phyloP scores from a whole-genome alignment of 352 stramenopile species.

The Pythium myriotylum region DNA sequence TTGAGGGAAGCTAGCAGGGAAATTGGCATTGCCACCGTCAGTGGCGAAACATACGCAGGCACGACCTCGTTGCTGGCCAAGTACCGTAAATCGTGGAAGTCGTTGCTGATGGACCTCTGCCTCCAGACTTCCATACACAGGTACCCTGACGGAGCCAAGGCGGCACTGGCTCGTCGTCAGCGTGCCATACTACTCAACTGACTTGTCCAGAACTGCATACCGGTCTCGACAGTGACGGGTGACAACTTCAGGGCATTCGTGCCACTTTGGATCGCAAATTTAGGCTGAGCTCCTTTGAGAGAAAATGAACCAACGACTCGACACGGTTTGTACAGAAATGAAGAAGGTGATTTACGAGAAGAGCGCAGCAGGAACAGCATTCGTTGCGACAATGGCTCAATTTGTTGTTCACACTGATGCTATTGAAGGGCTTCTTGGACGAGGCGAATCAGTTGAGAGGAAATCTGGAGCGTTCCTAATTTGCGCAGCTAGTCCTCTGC shows the following conservation, averaged over 20 bases:
- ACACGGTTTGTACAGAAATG: not conserved
- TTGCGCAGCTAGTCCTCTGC: conserved; percentile 10
- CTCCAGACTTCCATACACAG: not conserved
- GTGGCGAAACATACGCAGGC: not conserved
- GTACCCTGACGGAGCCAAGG: not conserved
- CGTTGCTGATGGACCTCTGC: conserved; percentile 5
- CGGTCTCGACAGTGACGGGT: conserved; percentile 6
- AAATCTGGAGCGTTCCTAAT: not conserved
- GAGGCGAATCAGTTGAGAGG: not conserved
- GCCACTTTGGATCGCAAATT: conserved; percentile 12
- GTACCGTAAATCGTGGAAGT: conserved; percentile 21
- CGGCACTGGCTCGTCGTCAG: conserved; percentile 5
- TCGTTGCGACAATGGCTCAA: conserved; percentile 11
- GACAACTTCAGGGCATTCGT: conserved; percentile 15
- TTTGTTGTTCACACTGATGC: conserved; percentile 5
- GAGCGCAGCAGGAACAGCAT: conserved; percentile 3
- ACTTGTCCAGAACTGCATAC: conserved; percentile 10
- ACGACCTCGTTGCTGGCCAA: not conserved
- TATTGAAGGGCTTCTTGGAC: not conserved
- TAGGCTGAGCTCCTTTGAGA: not conserved
- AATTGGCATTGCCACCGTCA: not conserved
- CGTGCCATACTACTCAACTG: conserved; percentile 18
- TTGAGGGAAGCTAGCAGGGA: conserved; percentile 11
- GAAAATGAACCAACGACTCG: conserved; percentile 7
- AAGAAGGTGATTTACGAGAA: conserved; percentile 17